phyloP scores from a whole-genome alignment of 352 stramenopile species.

The Phytophthora melonis region DNA sequence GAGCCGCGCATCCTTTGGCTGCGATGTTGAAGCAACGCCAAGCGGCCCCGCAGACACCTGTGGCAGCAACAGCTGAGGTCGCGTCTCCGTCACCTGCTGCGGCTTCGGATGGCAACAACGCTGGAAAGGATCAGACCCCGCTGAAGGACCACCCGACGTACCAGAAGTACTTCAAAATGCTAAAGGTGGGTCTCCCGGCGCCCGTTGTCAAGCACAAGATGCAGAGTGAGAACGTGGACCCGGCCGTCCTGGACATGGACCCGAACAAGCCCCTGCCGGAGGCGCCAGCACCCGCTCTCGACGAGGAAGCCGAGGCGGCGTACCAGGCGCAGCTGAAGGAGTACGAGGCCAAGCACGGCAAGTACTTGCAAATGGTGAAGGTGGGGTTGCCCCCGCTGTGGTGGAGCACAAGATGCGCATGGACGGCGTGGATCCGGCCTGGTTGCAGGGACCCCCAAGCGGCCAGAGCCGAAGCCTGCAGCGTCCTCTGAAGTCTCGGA shows the following conservation, averaged over 20 bases:
- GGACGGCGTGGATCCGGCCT: conserved; percentile 71
- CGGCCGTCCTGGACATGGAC: conserved; percentile 69
- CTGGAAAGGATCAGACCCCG: conserved; percentile 42
- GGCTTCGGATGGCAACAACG: conserved; percentile 9
- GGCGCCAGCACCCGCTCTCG: conserved; percentile 23
- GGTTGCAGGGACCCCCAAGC: conserved; percentile 69
- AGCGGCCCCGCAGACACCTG: conserved; percentile 25
- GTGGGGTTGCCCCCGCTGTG: conserved; percentile 66
- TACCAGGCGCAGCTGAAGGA: conserved; percentile 64
- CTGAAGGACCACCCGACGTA: conserved; percentile 79
- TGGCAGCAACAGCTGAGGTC: conserved; percentile 7
- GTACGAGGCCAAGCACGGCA: conserved; percentile 75
- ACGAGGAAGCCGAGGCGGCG: conserved; percentile 53
- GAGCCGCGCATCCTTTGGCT: conserved; percentile 37
- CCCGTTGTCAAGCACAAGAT: conserved; percentile 85
- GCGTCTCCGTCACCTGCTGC: not conserved
- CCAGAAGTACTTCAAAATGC: conserved; percentile 84
- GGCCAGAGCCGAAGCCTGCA: conserved; percentile 32
- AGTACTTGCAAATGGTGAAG: conserved; percentile 86
- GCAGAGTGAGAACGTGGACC: conserved; percentile 72
- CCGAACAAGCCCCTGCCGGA: conserved; percentile 59
- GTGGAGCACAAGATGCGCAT: conserved; percentile 90
- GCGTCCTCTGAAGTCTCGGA: conserved; percentile 43
- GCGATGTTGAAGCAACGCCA: conserved; percentile 58
- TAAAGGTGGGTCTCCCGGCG: conserved; percentile 73